Base-by-base conservation (phyloP, 1,284 basidiomycete genomes). In the Cystobasidiaceae sp. region DNA sequence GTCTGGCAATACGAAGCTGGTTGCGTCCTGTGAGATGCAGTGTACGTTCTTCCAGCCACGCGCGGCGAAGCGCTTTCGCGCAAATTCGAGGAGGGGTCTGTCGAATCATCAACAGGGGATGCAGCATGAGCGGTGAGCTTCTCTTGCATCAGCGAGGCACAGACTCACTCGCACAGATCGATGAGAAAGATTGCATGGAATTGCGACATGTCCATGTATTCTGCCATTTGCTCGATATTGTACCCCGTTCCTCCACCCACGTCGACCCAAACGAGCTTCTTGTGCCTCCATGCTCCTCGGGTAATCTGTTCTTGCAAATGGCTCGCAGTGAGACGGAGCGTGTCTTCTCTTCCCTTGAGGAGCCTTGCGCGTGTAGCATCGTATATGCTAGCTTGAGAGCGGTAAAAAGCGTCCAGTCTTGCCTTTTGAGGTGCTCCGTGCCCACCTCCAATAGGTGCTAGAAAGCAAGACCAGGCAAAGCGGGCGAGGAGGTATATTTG, bases 191-290 rank as follows among this genome's bases (percentile, higher is more conserved):
- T 79, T 28, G 85, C 82, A 70, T 88, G 85, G 69, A 88, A 88
- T 8, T 80, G 80, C 0, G 79, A 77, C 59, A 87, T 79, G 7
- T 86, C 83, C 64, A 88, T 81, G 75, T 84, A 83, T 71, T 83
- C 82, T 77, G 88, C 81, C 88, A 89, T 90, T 69, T 85, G 80
- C 77, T 90, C 89, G 70, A 90, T 86, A 76, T 90, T 90, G 80
- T 64, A 57, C 81, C 85, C 86, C 9, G 88, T 90, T 34, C 88
- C 89, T 28, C 88, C 89, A 8, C 88, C 89, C 62, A 90, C 85
- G 75, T 90, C 89, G 32, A 90, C 81, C 89, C 89, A 90, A 32
- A 90, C 81, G 9, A 87, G 79, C 28, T 80, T 80, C 71, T 82
- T 81, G 0, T 27, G 34, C 25, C 15, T 39, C 32, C 49, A 56